These are phyloP conservation scores for Thielaviopsis ethacetica DNA, from an alignment of 2,329 filamentous ascomycete genomes.

Conservation along the genomic window DNA sequence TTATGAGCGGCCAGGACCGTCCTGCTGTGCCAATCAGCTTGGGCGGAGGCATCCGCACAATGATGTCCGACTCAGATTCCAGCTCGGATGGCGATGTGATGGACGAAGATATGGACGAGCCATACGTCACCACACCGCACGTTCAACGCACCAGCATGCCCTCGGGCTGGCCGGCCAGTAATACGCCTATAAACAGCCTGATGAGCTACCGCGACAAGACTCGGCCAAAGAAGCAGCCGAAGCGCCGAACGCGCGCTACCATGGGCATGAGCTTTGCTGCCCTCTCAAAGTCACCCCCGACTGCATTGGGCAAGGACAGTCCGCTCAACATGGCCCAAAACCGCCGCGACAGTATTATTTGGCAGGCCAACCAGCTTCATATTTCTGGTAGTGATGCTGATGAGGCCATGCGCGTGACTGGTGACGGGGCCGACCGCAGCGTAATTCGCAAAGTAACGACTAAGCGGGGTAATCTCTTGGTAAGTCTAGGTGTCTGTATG, in stretches of 20 bases:
- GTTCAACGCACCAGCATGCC: conserved; percentile 7
- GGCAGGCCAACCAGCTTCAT: conserved; percentile 77
- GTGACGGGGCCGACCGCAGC: conserved; percentile 47
- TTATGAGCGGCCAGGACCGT: conserved; percentile 52
- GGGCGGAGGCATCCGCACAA: conserved; percentile 49
- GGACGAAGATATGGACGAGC: conserved; percentile 64
- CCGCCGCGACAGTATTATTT: conserved; percentile 73
- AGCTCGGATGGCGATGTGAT: conserved; percentile 54
- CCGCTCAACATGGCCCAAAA: conserved; percentile 27
- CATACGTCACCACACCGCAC: conserved; percentile 71
- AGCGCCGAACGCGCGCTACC: conserved; percentile 35
- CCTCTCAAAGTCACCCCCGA: conserved; percentile 61
- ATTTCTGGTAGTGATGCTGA: conserved; percentile 57
- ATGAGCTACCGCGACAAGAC: conserved; percentile 71
- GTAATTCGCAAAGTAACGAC: conserved; percentile 75
- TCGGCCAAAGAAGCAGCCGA: conserved; percentile 51
- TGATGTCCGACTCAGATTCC: conserved; percentile 63
- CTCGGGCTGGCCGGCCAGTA: conserved; percentile 38
- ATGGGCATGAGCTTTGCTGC: conserved; percentile 31
- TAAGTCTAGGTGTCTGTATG: conserved; percentile 27
- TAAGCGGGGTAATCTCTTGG: conserved; percentile 72
- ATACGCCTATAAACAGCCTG: conserved; percentile 45
- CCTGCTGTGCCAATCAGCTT: conserved; percentile 60
- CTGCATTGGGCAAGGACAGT: conserved; percentile 21
- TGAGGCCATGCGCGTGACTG: conserved; percentile 53